phyloP scores from a whole-genome alignment of 352 stramenopile genomes.

The Phytophthora sansomeana region DNA sequence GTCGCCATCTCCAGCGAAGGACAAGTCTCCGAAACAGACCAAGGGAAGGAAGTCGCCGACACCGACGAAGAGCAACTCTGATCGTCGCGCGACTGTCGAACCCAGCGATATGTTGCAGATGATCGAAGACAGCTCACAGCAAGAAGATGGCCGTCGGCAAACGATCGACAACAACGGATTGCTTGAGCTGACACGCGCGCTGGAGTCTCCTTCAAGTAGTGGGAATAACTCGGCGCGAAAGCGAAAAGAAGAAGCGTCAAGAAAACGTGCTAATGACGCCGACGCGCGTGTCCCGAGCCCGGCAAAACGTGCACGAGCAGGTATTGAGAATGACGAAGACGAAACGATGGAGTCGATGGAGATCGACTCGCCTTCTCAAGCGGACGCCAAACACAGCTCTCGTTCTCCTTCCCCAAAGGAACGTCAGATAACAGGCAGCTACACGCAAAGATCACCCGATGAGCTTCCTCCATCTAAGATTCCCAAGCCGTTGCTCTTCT shows the following conservation, averaged over 20 bases:
- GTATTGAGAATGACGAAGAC: neutral
- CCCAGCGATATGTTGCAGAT: constrained; percentile 50
- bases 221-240: constrained; percentile 9
- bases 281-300: constrained; percentile 11
- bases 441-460: constrained; percentile 11
- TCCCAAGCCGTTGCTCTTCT: constrained; percentile 23
- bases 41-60: constrained; percentile 11
- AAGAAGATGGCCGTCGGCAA: constrained; percentile 48
- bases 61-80: constrained; percentile 12
- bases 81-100: constrained; percentile 60
- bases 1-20: neutral
- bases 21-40: neutral
- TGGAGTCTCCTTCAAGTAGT: constrained; percentile 17
- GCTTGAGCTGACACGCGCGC: constrained; percentile 43
- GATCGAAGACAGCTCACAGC: constrained; percentile 14
- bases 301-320: constrained; percentile 27
- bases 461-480: constrained; percentile 11
- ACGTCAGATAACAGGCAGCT: neutral
- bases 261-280: constrained; percentile 40
- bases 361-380: constrained; percentile 17
- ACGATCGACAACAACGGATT: constrained; percentile 69
- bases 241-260: constrained; percentile 17
- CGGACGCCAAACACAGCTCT: constrained; percentile 5
- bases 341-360: constrained; percentile 31
- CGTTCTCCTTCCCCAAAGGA: constrained; percentile 3